Evolutionary conservation across 305 asterid species (phyloP), one percentile per base, ranked within the genome.

Genomic region (Nicotiana rustica): DNA sequence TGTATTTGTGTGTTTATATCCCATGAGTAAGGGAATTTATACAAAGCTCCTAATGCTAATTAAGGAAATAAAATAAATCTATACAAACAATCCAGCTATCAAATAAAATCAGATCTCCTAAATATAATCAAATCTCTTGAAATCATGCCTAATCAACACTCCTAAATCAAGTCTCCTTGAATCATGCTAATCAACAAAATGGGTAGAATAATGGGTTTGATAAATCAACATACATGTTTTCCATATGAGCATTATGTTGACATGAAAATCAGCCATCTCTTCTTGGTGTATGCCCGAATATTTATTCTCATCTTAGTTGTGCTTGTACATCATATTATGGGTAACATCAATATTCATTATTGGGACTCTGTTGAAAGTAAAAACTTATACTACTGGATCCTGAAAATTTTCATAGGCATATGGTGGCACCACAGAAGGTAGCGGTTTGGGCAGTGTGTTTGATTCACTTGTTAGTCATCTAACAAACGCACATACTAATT

Each of bases 391-490:
- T 8, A 75, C 47, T 75, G 80, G 21, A 52, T 52, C 79, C 64
- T 79, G 85, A 78, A 84, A 80, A 67, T 80, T 70, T 86, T 69
- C 85, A 86, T 90, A 96, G 99, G 95, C 97, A 84, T 82, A 87
- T 71, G 98, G 97, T 10, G 98, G 99, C 81, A 91, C 88, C 84
- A 87, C 86, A 35, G 97, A 91, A 86, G 94, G 93, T 83, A 96
- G 99, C 69, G 98, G 99, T 82, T 85, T 96, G 79, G 92, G 97
- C 67, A 88, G 88, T 79, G 67, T 91, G 77, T 94, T 91, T 83
- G 95, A 92, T 86, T 92, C 97, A 62, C 93, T 94, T 84, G 93
- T 92, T 86, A 88, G 92, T 83, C 99, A 96, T 89, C 89, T 96
- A 86, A 91, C 93, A 59, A 79, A 83, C 69, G 86, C 77, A 18